phyloP scores from a whole-genome alignment of 129 eudicot species.

The Gnaphalium uliginosum region DNA sequence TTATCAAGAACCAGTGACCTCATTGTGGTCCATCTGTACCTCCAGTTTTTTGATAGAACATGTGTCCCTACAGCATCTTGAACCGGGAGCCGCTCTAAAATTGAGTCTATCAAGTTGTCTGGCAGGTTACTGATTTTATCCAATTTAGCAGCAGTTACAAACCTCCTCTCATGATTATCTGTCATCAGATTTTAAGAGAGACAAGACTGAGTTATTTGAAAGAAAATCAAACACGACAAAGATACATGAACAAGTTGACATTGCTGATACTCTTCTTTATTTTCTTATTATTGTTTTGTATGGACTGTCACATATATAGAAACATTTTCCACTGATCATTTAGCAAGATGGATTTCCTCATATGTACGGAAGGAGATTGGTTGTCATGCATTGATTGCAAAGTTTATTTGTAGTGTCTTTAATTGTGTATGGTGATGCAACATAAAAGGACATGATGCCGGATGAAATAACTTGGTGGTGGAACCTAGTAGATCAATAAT shows the following conservation, averaged over 20 bases:
- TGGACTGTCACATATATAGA: background rate
- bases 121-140: background rate
- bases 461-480: background rate
- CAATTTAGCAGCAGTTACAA: background rate
- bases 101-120: background rate
- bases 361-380: background rate
- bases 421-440: background rate
- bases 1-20: constrained; percentile 2
- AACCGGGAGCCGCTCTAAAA: constrained; percentile 19
- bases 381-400: background rate
- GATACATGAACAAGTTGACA: background rate
- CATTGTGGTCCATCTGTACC: constrained; percentile 25
- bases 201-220: background rate
- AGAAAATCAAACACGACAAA: background rate
- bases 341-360: no score
- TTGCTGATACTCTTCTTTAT: background rate
- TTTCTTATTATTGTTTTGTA: no score
- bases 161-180: background rate
- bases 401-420: no score
- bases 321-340: background rate
- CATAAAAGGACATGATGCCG: background rate
- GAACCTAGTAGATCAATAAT: background rate
- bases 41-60: constrained; percentile 25
- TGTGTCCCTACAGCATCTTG: constrained; percentile 26
- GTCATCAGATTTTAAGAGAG: background rate